Percentiles rank a stretch among this genome's conserved stretches.
phyloP scores from a whole-genome alignment of 306 rosid genomes.

The Fragaria iinumae region DNA sequence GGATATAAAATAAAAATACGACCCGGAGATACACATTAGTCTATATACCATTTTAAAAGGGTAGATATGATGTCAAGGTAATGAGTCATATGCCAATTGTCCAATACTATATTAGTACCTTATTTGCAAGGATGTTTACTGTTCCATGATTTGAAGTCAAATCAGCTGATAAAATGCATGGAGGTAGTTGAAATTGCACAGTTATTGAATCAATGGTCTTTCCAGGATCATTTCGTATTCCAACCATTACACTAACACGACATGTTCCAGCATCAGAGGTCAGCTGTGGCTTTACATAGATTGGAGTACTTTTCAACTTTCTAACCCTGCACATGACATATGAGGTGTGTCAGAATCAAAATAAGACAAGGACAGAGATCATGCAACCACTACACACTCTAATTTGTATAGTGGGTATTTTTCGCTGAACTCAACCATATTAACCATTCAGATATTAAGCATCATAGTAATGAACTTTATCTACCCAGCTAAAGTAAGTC shows the following conservation, averaged over 20 bases:
- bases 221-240: constrained; percentile 83
- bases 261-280: constrained; percentile 76
- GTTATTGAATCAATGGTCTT: constrained; percentile 68
- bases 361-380: not conserved
- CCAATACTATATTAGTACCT: constrained; percentile 42
- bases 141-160: constrained; percentile 81
- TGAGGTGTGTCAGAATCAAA: constrained; percentile 5
- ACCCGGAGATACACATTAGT: not conserved
- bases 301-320: constrained; percentile 82
- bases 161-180: constrained; percentile 76
- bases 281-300: constrained; percentile 90
- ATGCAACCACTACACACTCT: not conserved
- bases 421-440: not conserved
- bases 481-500: not conserved
- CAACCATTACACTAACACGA: constrained; percentile 75
- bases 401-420: not conserved
- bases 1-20: constrained; percentile 10
- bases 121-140: constrained; percentile 67
- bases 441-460: not conserved
- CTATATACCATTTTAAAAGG: too few relatives aligned
- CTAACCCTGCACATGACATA: constrained; percentile 60
- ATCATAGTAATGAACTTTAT: not conserved
- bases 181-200: constrained; percentile 75
- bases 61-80: not conserved
- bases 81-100: not conserved